These are phyloP conservation scores for Lachnellula willkommii DNA, from an alignment of 2,329 filamentous ascomycete genomes.

Conservation along the genomic window DNA sequence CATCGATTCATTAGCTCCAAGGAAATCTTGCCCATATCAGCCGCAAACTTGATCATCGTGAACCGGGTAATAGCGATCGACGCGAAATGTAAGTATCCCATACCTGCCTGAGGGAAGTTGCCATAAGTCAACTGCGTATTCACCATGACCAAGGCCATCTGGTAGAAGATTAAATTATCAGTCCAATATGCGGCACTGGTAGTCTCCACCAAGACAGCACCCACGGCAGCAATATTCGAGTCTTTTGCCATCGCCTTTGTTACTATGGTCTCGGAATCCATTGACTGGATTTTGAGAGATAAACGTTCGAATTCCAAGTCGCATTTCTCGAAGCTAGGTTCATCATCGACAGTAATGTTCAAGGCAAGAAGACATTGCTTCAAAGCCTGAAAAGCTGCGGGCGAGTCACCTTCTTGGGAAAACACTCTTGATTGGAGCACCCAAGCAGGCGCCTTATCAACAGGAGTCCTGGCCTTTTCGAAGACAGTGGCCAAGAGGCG, in stretches of 20 bases:
- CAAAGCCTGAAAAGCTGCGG: conserved; percentile 62
- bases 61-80: conserved; percentile 65
- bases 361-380: conserved; percentile 67
- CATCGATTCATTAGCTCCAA: conserved; percentile 60
- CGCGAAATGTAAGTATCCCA: conserved; percentile 62
- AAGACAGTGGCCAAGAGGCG: conserved; percentile 67
- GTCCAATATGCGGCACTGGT: conserved; percentile 69
- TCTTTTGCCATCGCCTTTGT: conserved; percentile 42
- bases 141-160: conserved; percentile 62
- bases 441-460: conserved; percentile 80
- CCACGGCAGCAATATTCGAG: conserved; percentile 55
- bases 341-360: conserved; percentile 58
- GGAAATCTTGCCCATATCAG: conserved; percentile 58
- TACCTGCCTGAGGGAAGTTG: conserved; percentile 64
- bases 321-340: conserved; percentile 69
- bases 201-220: conserved; percentile 65
- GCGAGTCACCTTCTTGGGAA: conserved; percentile 66
- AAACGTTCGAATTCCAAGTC: conserved; percentile 67
- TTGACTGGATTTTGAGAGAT: conserved; percentile 53
- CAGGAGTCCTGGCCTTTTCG: conserved; percentile 59
- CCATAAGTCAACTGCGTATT: conserved; percentile 59
- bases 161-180: conserved; percentile 66
- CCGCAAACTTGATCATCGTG: conserved; percentile 62
- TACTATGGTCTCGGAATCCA: conserved; percentile 46
- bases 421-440: conserved; percentile 77